Evolutionary conservation across 768 basidiomycete genomes (phyloP).

Genomic region (Scleroderma citrinum): DNA sequence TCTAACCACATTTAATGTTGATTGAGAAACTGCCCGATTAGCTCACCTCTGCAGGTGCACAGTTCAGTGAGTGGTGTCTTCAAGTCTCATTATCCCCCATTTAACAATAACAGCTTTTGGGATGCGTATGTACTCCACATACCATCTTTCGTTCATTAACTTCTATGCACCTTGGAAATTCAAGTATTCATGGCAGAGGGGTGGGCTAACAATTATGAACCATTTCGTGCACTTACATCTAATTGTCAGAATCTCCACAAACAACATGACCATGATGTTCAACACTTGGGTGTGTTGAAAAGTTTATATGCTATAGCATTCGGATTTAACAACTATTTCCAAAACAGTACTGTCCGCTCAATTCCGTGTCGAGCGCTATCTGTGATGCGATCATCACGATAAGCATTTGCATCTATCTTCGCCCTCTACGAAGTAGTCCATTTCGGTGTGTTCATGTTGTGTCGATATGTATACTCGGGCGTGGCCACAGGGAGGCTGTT

Average conservation of each 20-base stretch:
- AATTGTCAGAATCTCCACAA: not conserved
- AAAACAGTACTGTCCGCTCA: constrained; percentile 7
- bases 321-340: not conserved
- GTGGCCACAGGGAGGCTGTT: no score
- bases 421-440: constrained; percentile 5
- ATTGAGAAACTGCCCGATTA: not conserved
- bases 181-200: not conserved
- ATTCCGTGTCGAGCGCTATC: constrained; percentile 9
- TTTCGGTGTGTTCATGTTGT: not conserved
- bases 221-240: not conserved
- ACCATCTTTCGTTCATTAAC: not conserved
- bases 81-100: not conserved
- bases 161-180: no score
- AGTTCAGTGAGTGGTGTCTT: constrained; percentile 8
- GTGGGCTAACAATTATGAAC: not conserved
- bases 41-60: constrained; percentile 6
- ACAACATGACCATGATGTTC: not conserved
- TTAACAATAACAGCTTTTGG: no score
- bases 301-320: not conserved
- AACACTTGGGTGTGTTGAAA: not conserved
- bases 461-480: no score
- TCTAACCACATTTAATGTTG: not conserved
- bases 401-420: constrained; percentile 14
- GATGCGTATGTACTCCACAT: not conserved
- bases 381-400: constrained; percentile 16